Percentiles rank a stretch among this genome's conserved stretches.
Conservation (phyloP, 495 filamentous ascomycete species). For the Penicillium paradoxum region DNA sequence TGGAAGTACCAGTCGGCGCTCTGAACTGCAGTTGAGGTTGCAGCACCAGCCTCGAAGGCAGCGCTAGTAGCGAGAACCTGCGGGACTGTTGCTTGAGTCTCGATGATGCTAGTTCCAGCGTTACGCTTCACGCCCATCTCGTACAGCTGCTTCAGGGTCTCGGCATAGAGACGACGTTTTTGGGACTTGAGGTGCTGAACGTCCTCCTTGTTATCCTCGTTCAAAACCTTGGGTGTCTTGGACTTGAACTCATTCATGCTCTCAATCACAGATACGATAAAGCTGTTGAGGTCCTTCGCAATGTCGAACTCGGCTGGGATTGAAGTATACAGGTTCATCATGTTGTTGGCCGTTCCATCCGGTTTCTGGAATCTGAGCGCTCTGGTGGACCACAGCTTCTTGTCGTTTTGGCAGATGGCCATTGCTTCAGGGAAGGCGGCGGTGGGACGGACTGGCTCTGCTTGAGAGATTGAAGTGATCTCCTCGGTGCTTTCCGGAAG, state of each 20-base stretch:
- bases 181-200: constrained; percentile 83
- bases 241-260: constrained; percentile 68
- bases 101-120: constrained; percentile 60
- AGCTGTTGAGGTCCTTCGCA: constrained; percentile 57
- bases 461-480: constrained; percentile 7
- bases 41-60: constrained; percentile 24
- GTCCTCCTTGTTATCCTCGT: constrained; percentile 72
- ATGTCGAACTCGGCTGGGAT: constrained; percentile 51
- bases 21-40: constrained; percentile 17
- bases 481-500: constrained; percentile 51
- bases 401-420: constrained; percentile 47
- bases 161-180: constrained; percentile 87
- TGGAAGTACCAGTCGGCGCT: constrained; percentile 71
- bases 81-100: constrained; percentile 64
- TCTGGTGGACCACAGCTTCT: constrained; percentile 53
- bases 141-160: constrained; percentile 73
- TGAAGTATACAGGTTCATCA: constrained; percentile 53
- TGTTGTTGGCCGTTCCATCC: constrained; percentile 56
- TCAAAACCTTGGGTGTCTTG: constrained; percentile 70
- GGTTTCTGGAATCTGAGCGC: constrained; percentile 69
- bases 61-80: constrained; percentile 57
- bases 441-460: constrained; percentile 12
- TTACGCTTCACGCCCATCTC: constrained; percentile 87
- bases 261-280: constrained; percentile 60
- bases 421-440: constrained; percentile 36